Percentiles rank a stretch among this genome's conserved stretches.
Evolutionary conservation across 2,329 filamentous ascomycete species (phyloP).

Genomic region (Phyllosticta citrichinensis): DNA sequence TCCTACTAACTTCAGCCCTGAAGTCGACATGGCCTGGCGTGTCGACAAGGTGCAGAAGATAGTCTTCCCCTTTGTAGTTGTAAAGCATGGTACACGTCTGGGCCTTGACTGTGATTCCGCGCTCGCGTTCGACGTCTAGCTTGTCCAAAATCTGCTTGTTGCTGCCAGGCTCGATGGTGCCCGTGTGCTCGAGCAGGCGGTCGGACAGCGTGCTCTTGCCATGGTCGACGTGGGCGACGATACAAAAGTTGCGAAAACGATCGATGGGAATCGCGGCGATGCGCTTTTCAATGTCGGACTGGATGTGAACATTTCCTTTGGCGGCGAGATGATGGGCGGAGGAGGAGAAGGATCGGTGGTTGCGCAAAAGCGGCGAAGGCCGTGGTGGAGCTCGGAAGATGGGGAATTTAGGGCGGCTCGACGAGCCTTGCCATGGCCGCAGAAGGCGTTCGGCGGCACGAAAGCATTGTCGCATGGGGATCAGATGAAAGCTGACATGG

Average conservation of each 20-base stretch:
- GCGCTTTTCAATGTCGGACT: constrained; percentile 48
- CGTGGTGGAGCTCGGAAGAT: constrained; percentile 16
- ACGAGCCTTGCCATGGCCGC: constrained; percentile 23
- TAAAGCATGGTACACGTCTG: constrained; percentile 99
- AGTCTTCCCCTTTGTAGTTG: constrained; percentile 74
- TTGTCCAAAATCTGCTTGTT: constrained; percentile 98
- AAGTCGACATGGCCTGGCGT: constrained; percentile 98
- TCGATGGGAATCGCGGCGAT: constrained; percentile 69
- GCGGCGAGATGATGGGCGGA: constrained; percentile 24
- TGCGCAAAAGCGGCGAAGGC: constrained; percentile 12
- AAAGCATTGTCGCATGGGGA: constrained; percentile 41
- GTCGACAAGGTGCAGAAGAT: constrained; percentile 89
- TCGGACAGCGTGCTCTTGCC: constrained; percentile 95
- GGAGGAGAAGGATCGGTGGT: constrained; percentile 18
- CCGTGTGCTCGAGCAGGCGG: constrained; percentile 83
- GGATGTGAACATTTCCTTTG: constrained; percentile 21
- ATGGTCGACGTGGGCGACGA: constrained; percentile 97
- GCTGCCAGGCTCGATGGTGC: constrained; percentile 72
- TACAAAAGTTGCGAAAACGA: constrained; percentile 89
- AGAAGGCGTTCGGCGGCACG: constrained; percentile 33
- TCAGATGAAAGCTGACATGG: constrained; percentile 6
- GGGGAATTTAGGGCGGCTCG: not conserved
- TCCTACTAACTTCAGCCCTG: constrained; percentile 86
- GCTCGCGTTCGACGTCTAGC: constrained; percentile 88
- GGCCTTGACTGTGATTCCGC: constrained; percentile 96